These are phyloP conservation scores for Bonia amplexicaulis DNA, from an alignment of 176 grass and related monocot genomes.

Conservation along the genomic window DNA sequence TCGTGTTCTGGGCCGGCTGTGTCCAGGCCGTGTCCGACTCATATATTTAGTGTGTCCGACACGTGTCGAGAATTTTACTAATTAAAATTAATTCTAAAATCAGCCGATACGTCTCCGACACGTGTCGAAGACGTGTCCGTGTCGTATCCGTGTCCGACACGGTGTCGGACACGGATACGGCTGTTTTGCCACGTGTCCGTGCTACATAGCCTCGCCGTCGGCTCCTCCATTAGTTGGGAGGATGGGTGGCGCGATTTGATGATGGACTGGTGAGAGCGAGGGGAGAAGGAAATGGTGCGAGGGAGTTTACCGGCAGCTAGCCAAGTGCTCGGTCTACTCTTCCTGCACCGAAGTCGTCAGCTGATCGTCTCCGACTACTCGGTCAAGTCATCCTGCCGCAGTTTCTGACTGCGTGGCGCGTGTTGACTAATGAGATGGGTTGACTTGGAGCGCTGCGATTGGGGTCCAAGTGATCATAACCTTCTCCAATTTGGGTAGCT, in stretches of 20 bases:
- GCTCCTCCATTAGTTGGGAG: neutral
- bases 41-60: too few species aligned
- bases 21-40: too few species aligned
- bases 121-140: too few species aligned
- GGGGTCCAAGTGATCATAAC: neutral
- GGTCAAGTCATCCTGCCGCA: neutral
- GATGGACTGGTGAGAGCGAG: too few species aligned
- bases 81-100: too few species aligned
- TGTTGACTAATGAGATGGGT: neutral
- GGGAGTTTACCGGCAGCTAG: neutral
- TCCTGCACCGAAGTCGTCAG: neutral
- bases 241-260: too few species aligned
- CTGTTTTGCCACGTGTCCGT: too few species aligned
- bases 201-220: neutral
- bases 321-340: neutral
- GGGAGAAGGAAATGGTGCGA: neutral
- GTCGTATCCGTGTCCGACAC: too few species aligned
- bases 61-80: too few species aligned
- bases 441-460: neutral
- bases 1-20: too few species aligned
- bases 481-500: neutral
- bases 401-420: neutral
- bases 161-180: too few species aligned
- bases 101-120: too few species aligned
- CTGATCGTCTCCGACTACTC: neutral